Conservation (phyloP, 75 land plant species). For the Selaginella moellendorffii region DNA sequence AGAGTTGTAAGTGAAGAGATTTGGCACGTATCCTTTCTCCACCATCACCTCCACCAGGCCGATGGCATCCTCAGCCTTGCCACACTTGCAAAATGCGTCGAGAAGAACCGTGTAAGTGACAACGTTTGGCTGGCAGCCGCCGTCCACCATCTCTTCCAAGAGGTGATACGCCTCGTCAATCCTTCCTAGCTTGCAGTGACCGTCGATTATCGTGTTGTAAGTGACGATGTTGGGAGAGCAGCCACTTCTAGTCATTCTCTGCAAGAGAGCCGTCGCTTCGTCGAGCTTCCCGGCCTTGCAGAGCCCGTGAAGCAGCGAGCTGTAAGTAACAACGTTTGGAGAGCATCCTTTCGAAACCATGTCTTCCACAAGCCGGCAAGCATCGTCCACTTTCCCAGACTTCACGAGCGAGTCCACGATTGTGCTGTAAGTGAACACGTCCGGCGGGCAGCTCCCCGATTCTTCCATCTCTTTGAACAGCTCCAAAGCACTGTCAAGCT, state of each 20-base stretch:
- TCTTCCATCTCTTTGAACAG: background rate
- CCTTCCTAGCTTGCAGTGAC: conserved; percentile 7
- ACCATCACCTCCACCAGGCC: background rate
- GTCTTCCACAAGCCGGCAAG: conserved; percentile 1
- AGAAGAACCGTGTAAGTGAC: conserved; percentile 6
- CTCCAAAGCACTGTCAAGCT: background rate
- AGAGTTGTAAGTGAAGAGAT: conserved; percentile 2
- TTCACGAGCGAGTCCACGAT: conserved; percentile 11
- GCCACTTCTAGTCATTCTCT: conserved; percentile 9
- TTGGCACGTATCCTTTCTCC: background rate
- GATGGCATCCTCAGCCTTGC: background rate
- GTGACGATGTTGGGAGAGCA: background rate
- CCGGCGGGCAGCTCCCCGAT: background rate
- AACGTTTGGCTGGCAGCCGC: conserved; percentile 2
- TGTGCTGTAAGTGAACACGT: conserved; percentile 14
- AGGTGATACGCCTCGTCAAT: background rate
- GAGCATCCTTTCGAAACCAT: background rate
- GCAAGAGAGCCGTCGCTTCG: conserved; percentile 8
- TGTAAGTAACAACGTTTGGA: conserved; percentile 13
- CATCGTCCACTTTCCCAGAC: conserved; percentile 13
- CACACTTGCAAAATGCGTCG: conserved; percentile 1
- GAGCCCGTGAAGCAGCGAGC: conserved; percentile 6
- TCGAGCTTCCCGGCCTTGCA: conserved; percentile 16
- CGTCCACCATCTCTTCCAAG: conserved; percentile 5
- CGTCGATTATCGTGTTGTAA: conserved; percentile 3